Conservation (phyloP, 176 grass and related monocot genomes). For the Juncus inflexus region DNA sequence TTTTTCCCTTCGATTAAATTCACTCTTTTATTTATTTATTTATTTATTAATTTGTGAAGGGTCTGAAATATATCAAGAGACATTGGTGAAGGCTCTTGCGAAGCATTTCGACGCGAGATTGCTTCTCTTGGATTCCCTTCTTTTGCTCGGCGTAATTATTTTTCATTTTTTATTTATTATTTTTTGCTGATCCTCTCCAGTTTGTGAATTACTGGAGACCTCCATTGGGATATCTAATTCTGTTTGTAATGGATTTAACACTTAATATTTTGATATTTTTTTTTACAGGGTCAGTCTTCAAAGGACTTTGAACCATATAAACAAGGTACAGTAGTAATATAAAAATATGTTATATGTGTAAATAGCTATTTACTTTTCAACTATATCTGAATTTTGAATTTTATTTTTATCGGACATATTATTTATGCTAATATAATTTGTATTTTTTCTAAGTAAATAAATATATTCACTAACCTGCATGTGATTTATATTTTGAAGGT, state of each 20-base stretch:
- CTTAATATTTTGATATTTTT: constrained; percentile 10
- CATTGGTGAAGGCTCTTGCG: constrained; percentile 69
- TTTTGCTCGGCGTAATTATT: constrained; percentile 65
- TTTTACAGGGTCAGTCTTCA: constrained; percentile 65
- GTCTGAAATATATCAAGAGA: constrained; percentile 96
- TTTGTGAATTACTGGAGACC: background rate
- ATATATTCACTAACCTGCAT: background rate
- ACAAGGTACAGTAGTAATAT: constrained; percentile 40
- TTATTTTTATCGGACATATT: no score
- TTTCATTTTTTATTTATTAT: constrained; percentile 24
- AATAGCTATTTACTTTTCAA: background rate
- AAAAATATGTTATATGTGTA: constrained; percentile 1
- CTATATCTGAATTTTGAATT: background rate
- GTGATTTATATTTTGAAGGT: constrained; percentile 47
- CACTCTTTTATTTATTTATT: no score
- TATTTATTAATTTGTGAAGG: constrained; percentile 35
- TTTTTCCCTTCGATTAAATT: background rate
- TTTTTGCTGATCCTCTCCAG: background rate
- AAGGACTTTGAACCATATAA: constrained; percentile 63
- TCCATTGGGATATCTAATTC: background rate
- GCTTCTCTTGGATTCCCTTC: constrained; percentile 63
- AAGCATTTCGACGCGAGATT: constrained; percentile 81
- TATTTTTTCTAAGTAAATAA: constrained; percentile 23
- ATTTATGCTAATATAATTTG: background rate
- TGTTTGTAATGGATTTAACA: background rate